Base-by-base conservation (phyloP, 2,329 filamentous ascomycete genomes). In the Alternaria metachromatica region DNA sequence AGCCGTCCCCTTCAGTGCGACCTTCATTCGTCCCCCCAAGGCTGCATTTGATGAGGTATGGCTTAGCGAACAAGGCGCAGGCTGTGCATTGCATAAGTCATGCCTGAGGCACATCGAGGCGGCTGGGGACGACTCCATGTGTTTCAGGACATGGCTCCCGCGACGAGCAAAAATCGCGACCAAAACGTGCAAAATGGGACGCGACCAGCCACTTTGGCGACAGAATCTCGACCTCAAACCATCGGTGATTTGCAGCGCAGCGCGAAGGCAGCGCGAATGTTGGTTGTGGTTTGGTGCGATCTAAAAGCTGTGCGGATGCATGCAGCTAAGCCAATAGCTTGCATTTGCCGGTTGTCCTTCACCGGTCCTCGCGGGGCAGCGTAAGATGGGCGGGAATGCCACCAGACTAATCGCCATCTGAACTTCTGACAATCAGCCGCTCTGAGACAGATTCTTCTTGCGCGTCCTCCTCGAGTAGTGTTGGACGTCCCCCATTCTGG, bases 341-440 rank as follows among this genome's bases (percentile, higher is more conserved):
- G 72, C 73, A 72, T 72, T 65, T 67, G 51, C 62, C 64, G 68
- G 66, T 66, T 63, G 44, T 60, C 68, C 62, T 73, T 79, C 69
- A 80, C 78, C 78, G 78, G 78, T 78, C 67, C 56, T 71, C 68
- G 77, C 73, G 76, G 77, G 75, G 76, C 67, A 69, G 63, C 63
- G 69, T 77, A 66, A 74, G 71, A 70, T 72, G 73, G 62, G 65
- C 69, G 64, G 68, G 63, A 68, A 67, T 66, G 68, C 66, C 67
- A 68, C 67, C 48, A 64, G 62, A 69, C 64, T 65, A 64, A 60
- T 68, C 60, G 62, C 70, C 66, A 66, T 72, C 69, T 65, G 67
- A 68, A 69, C 63, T 67, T 68, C 64, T 66, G 60, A 64, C 65
- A 66, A 64, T 75, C 76, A 75, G 71, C 73, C 69, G 70, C 69